A percentile compares a stretch with the other conserved stretches of the same genome.
Conservation (phyloP, 768 basidiomycete species). For the Asterophora parasitica region DNA sequence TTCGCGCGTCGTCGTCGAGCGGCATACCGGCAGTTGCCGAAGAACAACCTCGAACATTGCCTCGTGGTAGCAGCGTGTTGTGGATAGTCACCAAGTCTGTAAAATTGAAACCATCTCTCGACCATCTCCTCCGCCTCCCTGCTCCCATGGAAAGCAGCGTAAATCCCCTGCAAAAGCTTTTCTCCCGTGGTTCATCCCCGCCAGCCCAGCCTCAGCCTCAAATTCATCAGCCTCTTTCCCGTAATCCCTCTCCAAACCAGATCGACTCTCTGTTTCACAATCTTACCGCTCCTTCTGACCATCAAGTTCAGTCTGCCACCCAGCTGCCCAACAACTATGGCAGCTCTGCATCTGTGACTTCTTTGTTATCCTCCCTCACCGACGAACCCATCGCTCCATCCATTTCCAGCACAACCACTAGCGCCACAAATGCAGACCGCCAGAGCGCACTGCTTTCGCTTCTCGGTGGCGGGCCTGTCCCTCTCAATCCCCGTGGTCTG, state of each 20-base stretch:
- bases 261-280: constrained; percentile 69
- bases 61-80: constrained; percentile 45
- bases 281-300: constrained; percentile 38
- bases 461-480: constrained; percentile 46
- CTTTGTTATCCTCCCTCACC: constrained; percentile 37
- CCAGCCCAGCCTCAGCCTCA: constrained; percentile 31
- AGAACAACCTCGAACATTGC: constrained; percentile 21
- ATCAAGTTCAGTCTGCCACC: constrained; percentile 21
- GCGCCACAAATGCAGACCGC: constrained; percentile 50
- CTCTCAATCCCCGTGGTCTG: constrained; percentile 19
- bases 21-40: constrained; percentile 27
- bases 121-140: constrained; percentile 9
- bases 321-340: constrained; percentile 23
- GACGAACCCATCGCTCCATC: constrained; percentile 42
- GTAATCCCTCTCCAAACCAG: constrained; percentile 48
- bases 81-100: constrained; percentile 11
- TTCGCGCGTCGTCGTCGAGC: neutral
- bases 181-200: constrained; percentile 52
- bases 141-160: constrained; percentile 37
- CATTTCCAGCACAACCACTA: constrained; percentile 35
- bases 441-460: constrained; percentile 75
- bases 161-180: constrained; percentile 43
- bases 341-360: constrained; percentile 32
- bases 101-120: constrained; percentile 15
- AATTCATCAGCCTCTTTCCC: constrained; percentile 35